Base-by-base conservation (phyloP, 2,329 filamentous ascomycete species). In the Neonectria neomacrospora region DNA sequence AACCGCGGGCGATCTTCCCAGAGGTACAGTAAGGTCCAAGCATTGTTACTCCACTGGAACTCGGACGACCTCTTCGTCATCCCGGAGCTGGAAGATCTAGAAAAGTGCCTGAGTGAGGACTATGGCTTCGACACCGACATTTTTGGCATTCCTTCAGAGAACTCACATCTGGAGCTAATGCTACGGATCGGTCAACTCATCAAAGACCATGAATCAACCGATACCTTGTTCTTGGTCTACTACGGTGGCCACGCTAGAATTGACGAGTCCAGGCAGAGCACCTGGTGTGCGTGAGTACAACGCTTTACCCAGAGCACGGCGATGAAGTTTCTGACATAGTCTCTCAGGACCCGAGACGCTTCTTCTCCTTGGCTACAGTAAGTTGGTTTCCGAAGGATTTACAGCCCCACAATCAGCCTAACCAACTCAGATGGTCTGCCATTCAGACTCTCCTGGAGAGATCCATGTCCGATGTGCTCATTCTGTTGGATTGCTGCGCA, bases 161-260 rank as follows among this genome's bases (percentile, higher is more conserved):
- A 87, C 69, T 80, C 86, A 10, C 86, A 88, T 65, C 77, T 88
- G 16, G 85, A 87, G 70, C 74, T 88, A 59, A 88, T 87, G 83
- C 78, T 87, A 76, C 82, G 83, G 60, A 78, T 88, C 30, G 85
- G 83, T 4, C 81, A 84, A 65, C 78, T 88, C 72, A 85, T 88
- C 71, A 87, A 88, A 69, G 81, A 85, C 50, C 79, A 86, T 56
- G 86, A 87, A 65, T 82, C 82, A 3, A 79, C 80, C 45, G 83
- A 87, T 50, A 88, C 85, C 0, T 75, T 88, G 1, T 86, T 88
- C 66, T 72, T 88, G 9, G 76, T 88, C 16, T 88, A 88, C 71
- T 88, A 88, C 58, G 86, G 85, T 11, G 86, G 86, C 1, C 86
- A 88, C 72, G 86, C 86, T 3, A 82, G 82, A 65, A 88, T 88